Evolutionary conservation across 495 filamentous ascomycete genomes (phyloP).

Genomic region (Saxispiralis lemnorum): DNA sequence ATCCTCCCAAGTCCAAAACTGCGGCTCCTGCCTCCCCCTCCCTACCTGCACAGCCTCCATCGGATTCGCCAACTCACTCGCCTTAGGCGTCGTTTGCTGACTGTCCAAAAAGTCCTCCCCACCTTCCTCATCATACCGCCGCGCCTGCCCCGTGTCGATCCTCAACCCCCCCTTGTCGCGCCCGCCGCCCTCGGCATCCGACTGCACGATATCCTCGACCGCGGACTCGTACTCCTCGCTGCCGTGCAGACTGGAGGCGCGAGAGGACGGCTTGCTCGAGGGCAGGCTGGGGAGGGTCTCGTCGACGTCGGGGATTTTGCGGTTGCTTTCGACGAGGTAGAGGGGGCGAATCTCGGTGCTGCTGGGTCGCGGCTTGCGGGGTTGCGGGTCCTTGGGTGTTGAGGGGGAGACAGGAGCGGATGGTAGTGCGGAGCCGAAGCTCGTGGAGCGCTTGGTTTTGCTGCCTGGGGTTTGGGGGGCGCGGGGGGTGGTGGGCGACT

Average conservation of each 20-base stretch:
- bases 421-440: slow-evolving; percentile 13
- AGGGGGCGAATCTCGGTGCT: slow-evolving; percentile 25
- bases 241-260: slow-evolving; percentile 18
- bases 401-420: slow-evolving; percentile 16
- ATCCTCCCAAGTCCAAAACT: slow-evolving; percentile 17
- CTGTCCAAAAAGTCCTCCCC: slow-evolving; percentile 19
- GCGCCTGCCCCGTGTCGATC: slow-evolving; percentile 8
- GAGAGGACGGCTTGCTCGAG: slow-evolving; percentile 19
- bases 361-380: slow-evolving; percentile 7
- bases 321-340: slow-evolving; percentile 27
- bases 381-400: slow-evolving; percentile 11
- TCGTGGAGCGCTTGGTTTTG: slow-evolving; percentile 5
- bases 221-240: slow-evolving; percentile 27
- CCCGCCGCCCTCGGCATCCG: background rate
- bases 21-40: slow-evolving; percentile 4
- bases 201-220: slow-evolving; percentile 10
- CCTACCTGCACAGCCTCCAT: background rate
- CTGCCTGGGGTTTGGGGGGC: background rate
- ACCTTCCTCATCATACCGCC: slow-evolving; percentile 4
- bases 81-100: slow-evolving; percentile 23
- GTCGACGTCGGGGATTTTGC: slow-evolving; percentile 22
- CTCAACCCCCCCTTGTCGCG: background rate
- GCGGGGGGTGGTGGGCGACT: slow-evolving; percentile 2
- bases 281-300: slow-evolving; percentile 22
- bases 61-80: slow-evolving; percentile 2